phyloP scores from a whole-genome alignment of 2,329 filamentous ascomycete genomes.

The Fusarium proliferatum region DNA sequence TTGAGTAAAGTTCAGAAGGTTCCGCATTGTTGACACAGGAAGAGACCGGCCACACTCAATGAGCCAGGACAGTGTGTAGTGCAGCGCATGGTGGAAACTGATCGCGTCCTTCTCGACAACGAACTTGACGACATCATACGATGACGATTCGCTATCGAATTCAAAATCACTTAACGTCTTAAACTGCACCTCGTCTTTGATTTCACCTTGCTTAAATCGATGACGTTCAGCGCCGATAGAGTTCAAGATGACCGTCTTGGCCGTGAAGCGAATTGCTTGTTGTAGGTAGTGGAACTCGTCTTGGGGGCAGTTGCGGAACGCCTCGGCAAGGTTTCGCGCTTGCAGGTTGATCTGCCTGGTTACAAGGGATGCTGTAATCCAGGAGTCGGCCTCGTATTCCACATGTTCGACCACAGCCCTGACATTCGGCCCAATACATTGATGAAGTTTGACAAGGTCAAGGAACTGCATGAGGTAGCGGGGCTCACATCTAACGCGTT shows the following conservation, averaged over 20 bases:
- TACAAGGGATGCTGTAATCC: conserved; percentile 95
- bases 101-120: conserved; percentile 89
- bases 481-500: conserved; percentile 82
- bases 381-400: conserved; percentile 97
- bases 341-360: conserved; percentile 95
- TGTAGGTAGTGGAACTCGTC: conserved; percentile 74
- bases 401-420: conserved; percentile 93
- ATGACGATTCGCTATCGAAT: conserved; percentile 71
- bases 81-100: conserved; percentile 96
- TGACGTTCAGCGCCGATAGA: conserved; percentile 89
- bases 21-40: conserved; percentile 72
- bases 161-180: conserved; percentile 82
- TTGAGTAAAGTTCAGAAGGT: conserved; percentile 77
- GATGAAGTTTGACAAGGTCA: conserved; percentile 93
- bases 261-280: conserved; percentile 77
- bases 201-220: conserved; percentile 86
- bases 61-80: conserved; percentile 96
- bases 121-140: conserved; percentile 83
- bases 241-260: conserved; percentile 87
- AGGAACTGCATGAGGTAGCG: conserved; percentile 94
- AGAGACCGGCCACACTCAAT: conserved; percentile 88
- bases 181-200: conserved; percentile 87
- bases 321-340: conserved; percentile 87
- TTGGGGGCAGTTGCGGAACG: conserved; percentile 78
- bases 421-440: conserved; percentile 95